Conservation (phyloP, 192 early-diverging fungal genomes). For the Rhizophagus prolifer region DNA sequence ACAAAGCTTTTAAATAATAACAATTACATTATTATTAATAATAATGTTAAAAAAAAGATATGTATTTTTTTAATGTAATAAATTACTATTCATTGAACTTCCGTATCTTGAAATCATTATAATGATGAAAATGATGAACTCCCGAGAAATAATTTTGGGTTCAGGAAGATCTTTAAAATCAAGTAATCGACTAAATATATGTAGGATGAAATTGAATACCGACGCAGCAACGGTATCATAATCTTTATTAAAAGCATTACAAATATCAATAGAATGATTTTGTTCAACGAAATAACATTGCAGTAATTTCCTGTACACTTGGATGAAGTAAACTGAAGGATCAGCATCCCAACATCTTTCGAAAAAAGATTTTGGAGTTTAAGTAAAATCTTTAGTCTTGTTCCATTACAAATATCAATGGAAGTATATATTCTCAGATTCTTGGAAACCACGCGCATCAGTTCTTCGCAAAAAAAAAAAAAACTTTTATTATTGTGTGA, state of each 20-base stretch:
- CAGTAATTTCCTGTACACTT: not conserved
- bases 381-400: not conserved
- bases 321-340: not conserved
- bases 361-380: conserved; percentile 12
- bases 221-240: no score
- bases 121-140: not conserved
- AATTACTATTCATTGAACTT: not conserved
- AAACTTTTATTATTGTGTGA: no score
- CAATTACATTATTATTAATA: no score
- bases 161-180: conserved; percentile 16
- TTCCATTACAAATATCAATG: conserved; percentile 11
- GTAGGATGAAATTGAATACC: not conserved
- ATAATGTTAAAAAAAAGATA: no score
- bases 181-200: not conserved
- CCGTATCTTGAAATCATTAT: not conserved
- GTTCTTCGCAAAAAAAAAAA: no score
- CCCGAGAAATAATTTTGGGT: conserved; percentile 7
- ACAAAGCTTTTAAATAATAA: no score
- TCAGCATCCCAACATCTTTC: conserved; percentile 28
- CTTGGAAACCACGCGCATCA: no score
- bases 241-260: not conserved
- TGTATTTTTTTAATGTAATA: not conserved
- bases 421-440: no score
- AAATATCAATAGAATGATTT: not conserved
- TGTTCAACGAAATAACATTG: conserved; percentile 19